phyloP scores from a whole-genome alignment of 2,329 filamentous ascomycete genomes.

The Botrytis deweyae region DNA sequence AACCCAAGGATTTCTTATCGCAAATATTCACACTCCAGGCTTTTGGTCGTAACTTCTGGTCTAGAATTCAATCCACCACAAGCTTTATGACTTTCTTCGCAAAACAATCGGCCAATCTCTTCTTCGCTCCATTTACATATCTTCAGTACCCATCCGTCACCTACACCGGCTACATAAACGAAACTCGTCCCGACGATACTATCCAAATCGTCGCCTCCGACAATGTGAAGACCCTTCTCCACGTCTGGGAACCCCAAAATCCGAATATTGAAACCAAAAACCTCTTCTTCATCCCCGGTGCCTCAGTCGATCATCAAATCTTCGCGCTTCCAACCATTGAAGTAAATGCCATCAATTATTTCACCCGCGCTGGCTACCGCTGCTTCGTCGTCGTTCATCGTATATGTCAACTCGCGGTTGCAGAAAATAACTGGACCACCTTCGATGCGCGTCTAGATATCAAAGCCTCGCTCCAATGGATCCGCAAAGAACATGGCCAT shows the following conservation, averaged over 20 bases:
- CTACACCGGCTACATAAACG: slow-evolving; percentile 53
- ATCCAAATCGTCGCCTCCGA: slow-evolving; percentile 53
- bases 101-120: slow-evolving; percentile 51
- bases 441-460: slow-evolving; percentile 61
- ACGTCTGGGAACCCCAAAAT: slow-evolving; percentile 55
- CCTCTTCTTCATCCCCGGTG: slow-evolving; percentile 62
- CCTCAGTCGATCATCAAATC: slow-evolving; percentile 62
- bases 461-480: slow-evolving; percentile 53
- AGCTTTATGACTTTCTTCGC: slow-evolving; percentile 58
- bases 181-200: slow-evolving; percentile 46
- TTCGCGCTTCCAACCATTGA: slow-evolving; percentile 61
- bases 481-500: slow-evolving; percentile 44
- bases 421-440: slow-evolving; percentile 55
- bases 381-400: slow-evolving; percentile 59
- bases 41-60: slow-evolving; percentile 48
- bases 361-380: slow-evolving; percentile 58
- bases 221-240: slow-evolving; percentile 51
- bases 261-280: slow-evolving; percentile 45
- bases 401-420: slow-evolving; percentile 53
- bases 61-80: slow-evolving; percentile 47
- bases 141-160: slow-evolving; percentile 54
- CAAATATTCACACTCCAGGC: slow-evolving; percentile 55
- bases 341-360: slow-evolving; percentile 63
- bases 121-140: slow-evolving; percentile 54
- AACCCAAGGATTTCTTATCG: slow-evolving; percentile 52